Base-by-base conservation (phyloP, 116 monocot genomes). In the Thalassia testudinum region DNA sequence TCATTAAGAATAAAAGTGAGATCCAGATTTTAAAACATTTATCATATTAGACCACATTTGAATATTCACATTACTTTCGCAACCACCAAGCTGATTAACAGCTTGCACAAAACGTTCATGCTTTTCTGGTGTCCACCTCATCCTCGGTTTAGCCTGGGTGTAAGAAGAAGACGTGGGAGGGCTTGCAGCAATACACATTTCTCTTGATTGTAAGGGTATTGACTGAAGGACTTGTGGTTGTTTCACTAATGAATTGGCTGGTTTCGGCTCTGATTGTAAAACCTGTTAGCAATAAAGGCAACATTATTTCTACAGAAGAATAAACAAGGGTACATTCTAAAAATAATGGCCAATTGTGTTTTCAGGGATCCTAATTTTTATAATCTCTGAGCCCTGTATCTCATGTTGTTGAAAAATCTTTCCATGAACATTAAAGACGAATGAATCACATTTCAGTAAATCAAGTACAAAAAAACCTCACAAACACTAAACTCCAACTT, bases 111-210 rank as follows among this genome's bases (percentile, higher is more conserved):
- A 86, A 44, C 69, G 28, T 21, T 81, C 81, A 54, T 86, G 86
- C 12, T 81, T 75, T 47, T 86, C 86, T 24, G 67, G 81, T 22
- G 78, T 86, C 86, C 81, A 86, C 0, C 81, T 63, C 81, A 86
- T 78, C 7, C 86, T 66, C 48, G 60, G 60, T 59, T 70, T 81
- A 21, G 56, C 37, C 26, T 69, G 65, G 10, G 69, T 42, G 56
- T 51, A 23, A 75, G 60, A 77, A 30, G 66, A 50, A 54, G 78
- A 48, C 22, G 72, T 64, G 18, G 62, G 42, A 24, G 85, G 66
- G 53, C 57, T 75, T 34, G 26, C 47, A 37, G 57, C 52, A 53
- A 73, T 50, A 65, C 56, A 71, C 21, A 67, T 18, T 45, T 83
- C 80, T 28, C 62, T 65, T 47, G 75, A 71, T 52, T 68, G 68